phyloP scores from a whole-genome alignment of 257 asterid genomes.

The Gentiana macrophylla region DNA sequence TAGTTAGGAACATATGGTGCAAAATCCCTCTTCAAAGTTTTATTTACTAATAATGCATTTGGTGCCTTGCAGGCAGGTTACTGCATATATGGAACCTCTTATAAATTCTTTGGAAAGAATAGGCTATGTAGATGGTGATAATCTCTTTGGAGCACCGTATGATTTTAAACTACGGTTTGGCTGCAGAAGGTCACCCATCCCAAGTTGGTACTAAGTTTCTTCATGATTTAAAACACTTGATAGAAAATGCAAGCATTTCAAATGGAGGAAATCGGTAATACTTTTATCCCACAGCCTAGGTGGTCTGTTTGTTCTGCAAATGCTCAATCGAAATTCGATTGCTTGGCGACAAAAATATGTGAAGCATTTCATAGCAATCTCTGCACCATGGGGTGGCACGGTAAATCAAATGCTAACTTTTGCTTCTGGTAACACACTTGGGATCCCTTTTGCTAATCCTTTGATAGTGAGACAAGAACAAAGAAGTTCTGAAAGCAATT shows the following conservation, averaged over 20 bases:
- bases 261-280: conserved; percentile 44
- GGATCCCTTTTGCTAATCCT: conserved; percentile 67
- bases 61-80: conserved; percentile 33
- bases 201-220: conserved; percentile 46
- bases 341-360: conserved; percentile 49
- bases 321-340: conserved; percentile 39
- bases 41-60: neutral
- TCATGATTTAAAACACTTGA: conserved; percentile 31
- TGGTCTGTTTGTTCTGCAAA: conserved; percentile 48
- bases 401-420: conserved; percentile 58
- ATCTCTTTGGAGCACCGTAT: conserved; percentile 78
- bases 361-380: conserved; percentile 58
- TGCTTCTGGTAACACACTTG: conserved; percentile 60
- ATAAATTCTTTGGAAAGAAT: conserved; percentile 41
- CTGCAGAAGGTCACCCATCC: conserved; percentile 54
- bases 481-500: conserved; percentile 54
- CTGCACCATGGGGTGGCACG: conserved; percentile 95
- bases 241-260: conserved; percentile 47
- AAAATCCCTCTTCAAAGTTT: no score
- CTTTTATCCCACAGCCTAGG: conserved; percentile 78
- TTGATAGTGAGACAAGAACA: conserved; percentile 58
- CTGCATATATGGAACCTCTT: conserved; percentile 70
- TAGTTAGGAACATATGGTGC: no score
- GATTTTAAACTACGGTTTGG: conserved; percentile 82
- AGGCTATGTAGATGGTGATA: conserved; percentile 50